These are phyloP conservation scores for Middelhovenomyces tepae DNA, from an alignment of 805 yeast species.

Conservation along the genomic window DNA sequence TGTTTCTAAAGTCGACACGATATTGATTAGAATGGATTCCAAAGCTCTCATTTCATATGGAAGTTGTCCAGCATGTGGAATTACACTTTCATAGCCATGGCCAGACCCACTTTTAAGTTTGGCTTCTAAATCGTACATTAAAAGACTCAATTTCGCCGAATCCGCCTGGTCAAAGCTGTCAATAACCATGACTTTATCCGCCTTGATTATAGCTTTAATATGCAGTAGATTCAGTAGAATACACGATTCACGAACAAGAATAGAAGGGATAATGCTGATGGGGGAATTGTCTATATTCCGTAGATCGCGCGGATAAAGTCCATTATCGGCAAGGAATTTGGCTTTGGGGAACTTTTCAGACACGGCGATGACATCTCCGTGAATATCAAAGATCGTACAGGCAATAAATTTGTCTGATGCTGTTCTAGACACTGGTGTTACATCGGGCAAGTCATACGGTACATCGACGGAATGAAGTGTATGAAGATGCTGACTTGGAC, in stretches of 20 bases:
- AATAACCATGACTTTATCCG: conserved; percentile 51
- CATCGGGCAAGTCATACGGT: no score
- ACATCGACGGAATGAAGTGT: no score
- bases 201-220: conserved; percentile 51
- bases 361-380: conserved; percentile 51
- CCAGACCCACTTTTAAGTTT: conserved; percentile 53
- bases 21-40: conserved; percentile 74
- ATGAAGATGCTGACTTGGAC: no score
- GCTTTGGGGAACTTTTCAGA: conserved; percentile 49
- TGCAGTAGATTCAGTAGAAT: conserved; percentile 55
- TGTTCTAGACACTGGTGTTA: no score
- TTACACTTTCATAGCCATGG: conserved; percentile 31
- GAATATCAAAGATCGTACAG: conserved; percentile 51
- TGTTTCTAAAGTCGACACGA: conserved; percentile 68
- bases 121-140: conserved; percentile 76
- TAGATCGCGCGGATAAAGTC: conserved; percentile 76
- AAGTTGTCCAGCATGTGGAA: conserved; percentile 31
- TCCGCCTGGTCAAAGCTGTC: conserved; percentile 42
- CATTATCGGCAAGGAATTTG: conserved; percentile 52
- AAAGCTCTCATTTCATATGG: conserved; percentile 74
- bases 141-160: conserved; percentile 62
- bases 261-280: conserved; percentile 57
- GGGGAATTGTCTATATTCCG: conserved; percentile 68
- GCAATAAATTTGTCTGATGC: no score
- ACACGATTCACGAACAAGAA: conserved; percentile 49